These are phyloP conservation scores for Phytophthora podocarpi DNA, from an alignment of 352 stramenopile genomes.

Conservation along the genomic window DNA sequence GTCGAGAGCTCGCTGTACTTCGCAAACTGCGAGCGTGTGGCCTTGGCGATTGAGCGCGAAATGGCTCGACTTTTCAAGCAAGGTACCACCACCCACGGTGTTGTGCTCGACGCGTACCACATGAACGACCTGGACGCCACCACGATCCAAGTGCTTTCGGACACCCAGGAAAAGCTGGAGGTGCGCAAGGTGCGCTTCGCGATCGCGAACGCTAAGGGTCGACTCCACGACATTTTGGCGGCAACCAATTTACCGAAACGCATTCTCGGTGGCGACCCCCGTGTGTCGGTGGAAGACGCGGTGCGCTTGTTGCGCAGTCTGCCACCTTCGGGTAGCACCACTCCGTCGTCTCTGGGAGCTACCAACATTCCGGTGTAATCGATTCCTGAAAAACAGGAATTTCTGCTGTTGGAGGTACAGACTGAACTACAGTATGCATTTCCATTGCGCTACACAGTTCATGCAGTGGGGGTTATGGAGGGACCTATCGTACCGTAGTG, in stretches of 20 bases:
- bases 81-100: slow-evolving; percentile 14
- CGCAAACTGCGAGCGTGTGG: slow-evolving; percentile 22
- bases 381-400: too few relatives aligned
- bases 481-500: too few relatives aligned
- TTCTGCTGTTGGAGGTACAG: too few relatives aligned
- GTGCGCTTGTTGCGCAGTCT: slow-evolving; percentile 14
- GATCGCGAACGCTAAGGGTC: slow-evolving; percentile 23
- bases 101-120: slow-evolving; percentile 22
- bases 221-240: slow-evolving; percentile 14
- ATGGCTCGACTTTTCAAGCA: slow-evolving; percentile 11
- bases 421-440: too few relatives aligned
- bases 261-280: slow-evolving; percentile 16
- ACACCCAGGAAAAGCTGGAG: slow-evolving; percentile 23
- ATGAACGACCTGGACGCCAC: slow-evolving; percentile 35
- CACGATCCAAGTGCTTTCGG: slow-evolving; percentile 23
- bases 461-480: too few relatives aligned
- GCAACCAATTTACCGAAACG: slow-evolving; percentile 21
- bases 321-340: slow-evolving; percentile 8
- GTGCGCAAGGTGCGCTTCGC: slow-evolving; percentile 22
- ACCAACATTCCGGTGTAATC: slow-evolving; percentile 14
- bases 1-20: slow-evolving; percentile 23
- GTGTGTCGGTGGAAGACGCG: slow-evolving; percentile 18
- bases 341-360: slow-evolving; percentile 1
- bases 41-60: slow-evolving; percentile 19
- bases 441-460: too few relatives aligned